phyloP scores from a whole-genome alignment of 345 rosid genomes.

The Corchorus olitorius region DNA sequence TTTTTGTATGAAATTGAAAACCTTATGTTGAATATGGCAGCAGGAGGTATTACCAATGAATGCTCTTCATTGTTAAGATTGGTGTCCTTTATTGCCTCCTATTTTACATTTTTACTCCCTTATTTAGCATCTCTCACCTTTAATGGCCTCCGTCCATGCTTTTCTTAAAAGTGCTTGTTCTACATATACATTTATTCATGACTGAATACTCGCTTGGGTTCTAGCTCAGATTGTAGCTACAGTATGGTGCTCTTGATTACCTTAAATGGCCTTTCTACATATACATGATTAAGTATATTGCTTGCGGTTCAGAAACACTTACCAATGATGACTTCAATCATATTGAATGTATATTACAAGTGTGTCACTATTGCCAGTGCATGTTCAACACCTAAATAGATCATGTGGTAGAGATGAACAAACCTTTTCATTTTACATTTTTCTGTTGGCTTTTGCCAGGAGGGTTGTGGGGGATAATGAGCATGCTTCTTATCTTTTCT shows the following conservation, averaged over 20 bases:
- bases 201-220: neutral
- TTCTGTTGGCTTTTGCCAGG: neutral
- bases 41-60: neutral
- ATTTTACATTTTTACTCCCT: neutral
- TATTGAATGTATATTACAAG: neutral
- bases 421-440: neutral
- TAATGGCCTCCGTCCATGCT: neutral
- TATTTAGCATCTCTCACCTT: neutral
- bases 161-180: neutral
- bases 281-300: neutral
- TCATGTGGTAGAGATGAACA: neutral
- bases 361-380: neutral
- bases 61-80: neutral
- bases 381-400: neutral
- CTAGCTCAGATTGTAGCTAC: neutral
- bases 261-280: neutral
- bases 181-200: neutral
- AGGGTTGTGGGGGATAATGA: too few species aligned
- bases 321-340: neutral
- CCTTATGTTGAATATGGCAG: neutral
- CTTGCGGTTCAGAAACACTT: neutral
- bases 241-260: neutral
- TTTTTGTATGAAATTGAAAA: neutral
- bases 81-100: neutral
- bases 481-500: too few species aligned